These are phyloP conservation scores for Verbascum thapsus DNA, from an alignment of 257 asterid genomes.

Conservation along the genomic window DNA sequence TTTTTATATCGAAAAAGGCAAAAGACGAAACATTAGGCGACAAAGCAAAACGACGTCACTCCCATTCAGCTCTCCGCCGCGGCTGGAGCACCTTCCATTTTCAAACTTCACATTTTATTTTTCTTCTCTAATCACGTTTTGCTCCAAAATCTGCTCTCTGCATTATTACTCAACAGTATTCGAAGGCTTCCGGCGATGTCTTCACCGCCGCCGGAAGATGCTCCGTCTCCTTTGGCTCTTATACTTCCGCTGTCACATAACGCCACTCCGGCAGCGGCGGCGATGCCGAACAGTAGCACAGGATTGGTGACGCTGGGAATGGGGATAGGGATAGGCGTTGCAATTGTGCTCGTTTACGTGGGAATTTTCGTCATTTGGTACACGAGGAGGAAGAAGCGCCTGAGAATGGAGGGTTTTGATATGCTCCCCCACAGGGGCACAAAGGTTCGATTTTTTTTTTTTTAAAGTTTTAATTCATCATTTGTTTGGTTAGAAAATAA, in stretches of 20 bases:
- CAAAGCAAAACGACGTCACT: too few species aligned
- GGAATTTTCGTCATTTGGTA: slow-evolving; percentile 69
- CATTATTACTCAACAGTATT: slow-evolving; percentile 10
- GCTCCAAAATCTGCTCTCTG: slow-evolving; percentile 17
- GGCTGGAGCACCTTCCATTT: slow-evolving; percentile 27
- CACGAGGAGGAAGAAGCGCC: slow-evolving; percentile 59
- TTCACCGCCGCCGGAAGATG: slow-evolving; percentile 38
- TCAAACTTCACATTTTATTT: slow-evolving; percentile 1
- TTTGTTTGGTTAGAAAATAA: neutral
- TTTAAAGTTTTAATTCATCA: neutral
- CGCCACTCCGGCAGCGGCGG: slow-evolving; percentile 27
- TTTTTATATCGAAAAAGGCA: too few species aligned
- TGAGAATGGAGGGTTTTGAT: slow-evolving; percentile 38
- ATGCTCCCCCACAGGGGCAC: slow-evolving; percentile 31
- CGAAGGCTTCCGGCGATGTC: slow-evolving; percentile 37
- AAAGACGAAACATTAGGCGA: too few species aligned
- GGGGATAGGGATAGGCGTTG: slow-evolving; percentile 89
- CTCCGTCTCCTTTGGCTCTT: slow-evolving; percentile 41
- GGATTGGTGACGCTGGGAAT: slow-evolving; percentile 70
- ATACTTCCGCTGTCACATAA: slow-evolving; percentile 38
- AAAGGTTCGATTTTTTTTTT: slow-evolving; percentile 46
- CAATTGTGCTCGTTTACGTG: slow-evolving; percentile 67
- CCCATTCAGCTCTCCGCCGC: slow-evolving; percentile 20
- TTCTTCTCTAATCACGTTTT: neutral
- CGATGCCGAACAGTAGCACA: slow-evolving; percentile 25